Base-by-base conservation (phyloP, 169 alveolate species). In the Ichthyophthirius multifiliis region DNA sequence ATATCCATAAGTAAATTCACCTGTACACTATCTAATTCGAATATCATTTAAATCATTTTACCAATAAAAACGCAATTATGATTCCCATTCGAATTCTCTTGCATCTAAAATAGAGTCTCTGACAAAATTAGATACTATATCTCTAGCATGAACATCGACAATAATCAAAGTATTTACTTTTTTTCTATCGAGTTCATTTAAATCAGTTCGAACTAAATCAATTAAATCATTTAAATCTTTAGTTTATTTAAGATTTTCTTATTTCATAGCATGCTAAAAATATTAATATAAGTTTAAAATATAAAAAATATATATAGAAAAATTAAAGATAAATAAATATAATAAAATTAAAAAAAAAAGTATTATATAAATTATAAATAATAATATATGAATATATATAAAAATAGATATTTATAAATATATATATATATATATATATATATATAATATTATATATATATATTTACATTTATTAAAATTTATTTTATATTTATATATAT, bases 41-140 rank as follows among this genome's bases (percentile, higher is more conserved):
- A 94, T 94, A 82, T 96, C 98, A 88, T 97, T 98, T 73, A 88
- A 83, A 65, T 90, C 92, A 83, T 90, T 86, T 43, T 95, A 92
- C 98, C 98, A 93, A 74, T 90, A 92, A 84, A 92, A 93, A 90
- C 96, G 91, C 6, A 95, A 88, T 86, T 95, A 90, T 44, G 95
- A 84, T 82, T 93, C 97, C 98, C 97, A 95, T 73, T 93, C 98
- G 74, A 95, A 95, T 85, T 95, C 98, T 75, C 88, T 89, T 0
- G 96, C 98, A 77, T 92, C 96, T 32, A 94, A 83, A 76, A 93
- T 95, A 37, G 96, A 93, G 74, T 95, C 97, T 86, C 96, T 91
- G 10, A 95, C 97, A 82, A 93, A 95, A 83, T 90, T 84, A 73
- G 92, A 95, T 1, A 95, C 97, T 43, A 95, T 93, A 83, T 95